Conservation (phyloP, 2,329 filamentous ascomycete genomes). For the Acephala macrosclerotiorum region DNA sequence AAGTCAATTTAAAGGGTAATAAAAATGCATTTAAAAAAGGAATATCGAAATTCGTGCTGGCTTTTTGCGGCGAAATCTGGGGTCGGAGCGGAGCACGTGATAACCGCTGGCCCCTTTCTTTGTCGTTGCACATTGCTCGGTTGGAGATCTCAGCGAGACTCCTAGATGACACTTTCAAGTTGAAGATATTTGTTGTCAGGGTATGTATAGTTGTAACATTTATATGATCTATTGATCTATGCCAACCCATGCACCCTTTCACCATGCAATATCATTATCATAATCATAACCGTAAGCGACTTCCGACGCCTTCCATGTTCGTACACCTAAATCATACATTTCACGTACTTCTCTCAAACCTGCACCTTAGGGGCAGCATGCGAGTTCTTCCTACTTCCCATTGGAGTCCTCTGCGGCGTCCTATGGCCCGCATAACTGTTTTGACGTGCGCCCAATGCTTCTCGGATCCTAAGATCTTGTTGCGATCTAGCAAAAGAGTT, state of each 20-base stretch:
- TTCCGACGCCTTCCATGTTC: not conserved
- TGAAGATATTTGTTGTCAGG: too few species aligned
- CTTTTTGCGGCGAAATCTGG: too few species aligned
- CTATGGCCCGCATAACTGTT: conserved; percentile 30
- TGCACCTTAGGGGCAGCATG: conserved; percentile 8
- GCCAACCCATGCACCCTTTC: not conserved
- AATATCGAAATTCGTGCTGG: too few species aligned
- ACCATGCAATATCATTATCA: not conserved
- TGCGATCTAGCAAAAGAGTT: conserved; percentile 37
- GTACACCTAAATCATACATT: not conserved
- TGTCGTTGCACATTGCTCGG: too few species aligned
- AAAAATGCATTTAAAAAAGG: too few species aligned
- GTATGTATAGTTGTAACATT: too few species aligned
- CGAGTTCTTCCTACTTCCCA: conserved; percentile 26
- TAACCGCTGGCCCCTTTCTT: too few species aligned
- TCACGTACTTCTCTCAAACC: not conserved
- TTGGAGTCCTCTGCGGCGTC: conserved; percentile 23
- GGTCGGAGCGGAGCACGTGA: too few species aligned
- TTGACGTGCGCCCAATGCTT: conserved; percentile 33
- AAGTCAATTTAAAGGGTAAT: too few species aligned
- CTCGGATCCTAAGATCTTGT: conserved; percentile 38
- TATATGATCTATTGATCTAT: not conserved
- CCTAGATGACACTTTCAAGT: too few species aligned
- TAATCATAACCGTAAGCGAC: not conserved
- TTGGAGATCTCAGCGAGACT: too few species aligned